phyloP scores from a whole-genome alignment of 345 rosid genomes.

The Boechera divaricarpa region DNA sequence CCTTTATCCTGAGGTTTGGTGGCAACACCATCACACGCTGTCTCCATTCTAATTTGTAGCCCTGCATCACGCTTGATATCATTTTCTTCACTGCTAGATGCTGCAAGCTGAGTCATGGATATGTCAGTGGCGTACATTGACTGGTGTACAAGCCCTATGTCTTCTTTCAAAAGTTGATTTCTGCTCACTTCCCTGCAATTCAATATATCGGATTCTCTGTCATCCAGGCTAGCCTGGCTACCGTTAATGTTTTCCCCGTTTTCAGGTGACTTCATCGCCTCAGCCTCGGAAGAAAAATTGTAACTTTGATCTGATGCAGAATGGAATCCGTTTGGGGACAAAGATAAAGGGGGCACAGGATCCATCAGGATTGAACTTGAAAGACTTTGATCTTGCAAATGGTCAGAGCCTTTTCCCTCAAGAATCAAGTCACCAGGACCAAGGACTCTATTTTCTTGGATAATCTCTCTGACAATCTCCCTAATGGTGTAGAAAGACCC shows the following conservation, averaged over 20 bases:
- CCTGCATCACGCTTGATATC: constrained; percentile 16
- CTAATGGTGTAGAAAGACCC: constrained; percentile 94
- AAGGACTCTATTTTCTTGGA: constrained; percentile 94
- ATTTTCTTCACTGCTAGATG: constrained; percentile 26
- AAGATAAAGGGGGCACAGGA: constrained; percentile 50
- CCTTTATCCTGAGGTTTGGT: constrained; percentile 17
- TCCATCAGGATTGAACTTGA: constrained; percentile 63
- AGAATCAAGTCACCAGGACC: constrained; percentile 70
- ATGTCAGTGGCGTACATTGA: constrained; percentile 17
- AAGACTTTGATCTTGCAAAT: constrained; percentile 53
- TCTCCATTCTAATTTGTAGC: constrained; percentile 4
- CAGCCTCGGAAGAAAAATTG: constrained; percentile 34
- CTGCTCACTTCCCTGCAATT: constrained; percentile 37
- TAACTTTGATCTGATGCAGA: constrained; percentile 41
- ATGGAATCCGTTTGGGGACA: constrained; percentile 50
- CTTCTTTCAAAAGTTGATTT: constrained; percentile 30
- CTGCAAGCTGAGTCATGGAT: constrained; percentile 26
- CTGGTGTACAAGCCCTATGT: not conserved
- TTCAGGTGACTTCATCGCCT: constrained; percentile 41
- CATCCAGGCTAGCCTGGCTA: constrained; percentile 34
- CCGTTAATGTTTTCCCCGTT: constrained; percentile 45
- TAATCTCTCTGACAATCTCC: constrained; percentile 94
- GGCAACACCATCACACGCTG: constrained; percentile 14
- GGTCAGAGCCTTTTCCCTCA: constrained; percentile 48
- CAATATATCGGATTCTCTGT: constrained; percentile 40